Evolutionary conservation across 2,329 filamentous ascomycete genomes (phyloP).

Genomic region (Clonostachys chloroleuca): DNA sequence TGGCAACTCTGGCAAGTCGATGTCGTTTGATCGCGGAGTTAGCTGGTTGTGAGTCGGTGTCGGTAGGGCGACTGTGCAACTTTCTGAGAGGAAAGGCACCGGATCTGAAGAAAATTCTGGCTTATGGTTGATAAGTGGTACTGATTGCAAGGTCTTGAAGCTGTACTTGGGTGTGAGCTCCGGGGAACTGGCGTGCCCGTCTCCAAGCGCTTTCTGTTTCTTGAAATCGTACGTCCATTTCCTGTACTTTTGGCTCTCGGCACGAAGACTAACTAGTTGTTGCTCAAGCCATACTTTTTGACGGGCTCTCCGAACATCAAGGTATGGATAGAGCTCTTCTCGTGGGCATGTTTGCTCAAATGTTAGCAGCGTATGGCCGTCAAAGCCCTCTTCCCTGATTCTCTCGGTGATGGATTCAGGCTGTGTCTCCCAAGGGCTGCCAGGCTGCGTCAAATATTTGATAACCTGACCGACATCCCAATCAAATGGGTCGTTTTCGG

Average conservation of each 20-base stretch:
- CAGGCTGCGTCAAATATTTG: conserved; percentile 54
- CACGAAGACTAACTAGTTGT: conserved; percentile 52
- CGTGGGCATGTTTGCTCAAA: conserved; percentile 45
- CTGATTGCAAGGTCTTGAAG: too few species aligned
- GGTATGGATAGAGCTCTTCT: conserved; percentile 42
- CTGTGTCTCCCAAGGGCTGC: conserved; percentile 46
- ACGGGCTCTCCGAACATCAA: conserved; percentile 53
- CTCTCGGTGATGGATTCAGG: conserved; percentile 42
- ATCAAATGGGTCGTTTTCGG: conserved; percentile 53
- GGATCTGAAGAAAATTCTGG: too few species aligned
- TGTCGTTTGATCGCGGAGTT: too few species aligned
- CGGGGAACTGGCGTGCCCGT: neutral
- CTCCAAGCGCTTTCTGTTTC: neutral
- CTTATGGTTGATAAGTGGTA: too few species aligned
- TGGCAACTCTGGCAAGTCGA: too few species aligned
- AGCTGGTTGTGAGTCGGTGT: too few species aligned
- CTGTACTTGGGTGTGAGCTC: too few species aligned
- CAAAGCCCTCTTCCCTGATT: conserved; percentile 59
- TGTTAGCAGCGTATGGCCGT: conserved; percentile 60
- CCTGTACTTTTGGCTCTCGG: conserved; percentile 43
- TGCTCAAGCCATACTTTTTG: conserved; percentile 53
- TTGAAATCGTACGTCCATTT: conserved; percentile 1
- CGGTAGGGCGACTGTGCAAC: too few species aligned
- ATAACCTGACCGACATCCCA: conserved; percentile 70
- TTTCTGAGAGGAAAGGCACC: too few species aligned